Conservation (phyloP, 2,329 filamentous ascomycete species). For the Aspergillus fructus region DNA sequence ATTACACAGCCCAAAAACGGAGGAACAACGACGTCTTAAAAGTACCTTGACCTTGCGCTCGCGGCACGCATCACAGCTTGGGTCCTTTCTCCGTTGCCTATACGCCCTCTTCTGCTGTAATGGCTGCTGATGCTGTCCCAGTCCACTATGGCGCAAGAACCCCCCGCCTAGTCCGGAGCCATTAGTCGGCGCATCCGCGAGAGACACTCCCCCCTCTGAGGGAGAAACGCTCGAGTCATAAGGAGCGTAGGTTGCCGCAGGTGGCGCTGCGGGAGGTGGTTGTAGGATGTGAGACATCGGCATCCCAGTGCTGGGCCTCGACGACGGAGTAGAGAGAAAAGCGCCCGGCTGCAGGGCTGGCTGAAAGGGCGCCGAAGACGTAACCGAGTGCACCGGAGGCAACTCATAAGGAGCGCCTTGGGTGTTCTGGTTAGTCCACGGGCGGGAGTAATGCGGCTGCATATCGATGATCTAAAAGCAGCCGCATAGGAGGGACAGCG, state of each 20-base stretch:
- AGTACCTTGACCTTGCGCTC: slow-evolving; percentile 71
- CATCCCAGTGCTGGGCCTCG: slow-evolving; percentile 40
- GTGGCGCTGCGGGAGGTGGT: slow-evolving; percentile 24
- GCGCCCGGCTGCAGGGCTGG: slow-evolving; percentile 23
- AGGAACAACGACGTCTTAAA: slow-evolving; percentile 3
- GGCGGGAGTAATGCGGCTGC: slow-evolving; percentile 35
- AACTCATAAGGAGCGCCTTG: slow-evolving; percentile 32
- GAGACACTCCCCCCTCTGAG: slow-evolving; percentile 34
- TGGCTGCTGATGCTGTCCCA: slow-evolving; percentile 55
- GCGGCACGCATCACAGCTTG: slow-evolving; percentile 94
- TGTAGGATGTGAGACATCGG: slow-evolving; percentile 44
- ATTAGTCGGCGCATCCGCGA: slow-evolving; percentile 39
- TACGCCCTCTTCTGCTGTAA: slow-evolving; percentile 85
- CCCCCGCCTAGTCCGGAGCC: slow-evolving; percentile 39
- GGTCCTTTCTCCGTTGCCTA: slow-evolving; percentile 90
- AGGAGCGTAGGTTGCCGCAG: slow-evolving; percentile 33
- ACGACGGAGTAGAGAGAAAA: slow-evolving; percentile 38
- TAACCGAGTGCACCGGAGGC: slow-evolving; percentile 37
- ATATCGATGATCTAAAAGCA: slow-evolving; percentile 23
- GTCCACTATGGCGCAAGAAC: slow-evolving; percentile 37
- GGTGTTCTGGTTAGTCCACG: slow-evolving; percentile 24
- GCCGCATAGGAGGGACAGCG: slow-evolving; percentile 18
- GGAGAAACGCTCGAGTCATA: slow-evolving; percentile 44
- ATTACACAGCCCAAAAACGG: neutral
- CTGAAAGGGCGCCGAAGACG: slow-evolving; percentile 29